Evolutionary conservation across 2,329 filamentous ascomycete species (phyloP).

Genomic region (Sordariomycetes sp.): DNA sequence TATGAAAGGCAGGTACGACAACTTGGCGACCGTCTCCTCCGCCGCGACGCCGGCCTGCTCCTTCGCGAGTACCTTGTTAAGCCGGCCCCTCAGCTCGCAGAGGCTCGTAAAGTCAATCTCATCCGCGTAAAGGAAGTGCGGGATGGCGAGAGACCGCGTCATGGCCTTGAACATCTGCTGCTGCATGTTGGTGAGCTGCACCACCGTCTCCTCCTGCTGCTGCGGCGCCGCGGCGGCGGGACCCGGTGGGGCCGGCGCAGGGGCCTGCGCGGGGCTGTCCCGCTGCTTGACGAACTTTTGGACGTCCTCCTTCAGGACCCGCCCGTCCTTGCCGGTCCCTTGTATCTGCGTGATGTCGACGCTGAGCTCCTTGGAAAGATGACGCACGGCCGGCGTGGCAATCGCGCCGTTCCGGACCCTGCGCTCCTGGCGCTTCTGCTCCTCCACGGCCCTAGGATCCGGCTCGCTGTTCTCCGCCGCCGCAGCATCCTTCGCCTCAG

Average conservation of each 20-base stretch:
- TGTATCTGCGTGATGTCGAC: slow-evolving; percentile 66
- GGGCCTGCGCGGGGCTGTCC: slow-evolving; percentile 18
- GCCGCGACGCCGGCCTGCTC: slow-evolving; percentile 11
- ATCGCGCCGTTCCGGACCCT: slow-evolving; percentile 58
- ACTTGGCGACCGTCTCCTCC: slow-evolving; percentile 41
- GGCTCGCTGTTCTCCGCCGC: slow-evolving; percentile 10
- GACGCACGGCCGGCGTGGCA: slow-evolving; percentile 85
- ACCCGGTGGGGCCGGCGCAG: slow-evolving; percentile 3
- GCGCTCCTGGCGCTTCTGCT: slow-evolving; percentile 1
- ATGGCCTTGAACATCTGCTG: slow-evolving; percentile 95
- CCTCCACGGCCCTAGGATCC: slow-evolving; percentile 17
- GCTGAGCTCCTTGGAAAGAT: slow-evolving; percentile 67
- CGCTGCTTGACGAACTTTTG: slow-evolving; percentile 51
- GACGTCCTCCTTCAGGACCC: slow-evolving; percentile 88
- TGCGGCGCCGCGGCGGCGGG: background rate
- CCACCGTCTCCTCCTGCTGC: slow-evolving; percentile 51
- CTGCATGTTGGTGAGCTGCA: slow-evolving; percentile 66
- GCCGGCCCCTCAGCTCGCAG: slow-evolving; percentile 54
- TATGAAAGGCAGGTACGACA: slow-evolving; percentile 88
- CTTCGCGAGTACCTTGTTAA: slow-evolving; percentile 51
- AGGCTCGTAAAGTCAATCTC: slow-evolving; percentile 73
- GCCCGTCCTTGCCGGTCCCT: slow-evolving; percentile 81
- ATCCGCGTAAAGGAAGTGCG: slow-evolving; percentile 91
- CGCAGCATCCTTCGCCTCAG: background rate
- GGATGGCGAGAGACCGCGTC: slow-evolving; percentile 82